Conservation (phyloP, 2,329 filamentous ascomycete genomes). For the Westerdykella ornata region DNA sequence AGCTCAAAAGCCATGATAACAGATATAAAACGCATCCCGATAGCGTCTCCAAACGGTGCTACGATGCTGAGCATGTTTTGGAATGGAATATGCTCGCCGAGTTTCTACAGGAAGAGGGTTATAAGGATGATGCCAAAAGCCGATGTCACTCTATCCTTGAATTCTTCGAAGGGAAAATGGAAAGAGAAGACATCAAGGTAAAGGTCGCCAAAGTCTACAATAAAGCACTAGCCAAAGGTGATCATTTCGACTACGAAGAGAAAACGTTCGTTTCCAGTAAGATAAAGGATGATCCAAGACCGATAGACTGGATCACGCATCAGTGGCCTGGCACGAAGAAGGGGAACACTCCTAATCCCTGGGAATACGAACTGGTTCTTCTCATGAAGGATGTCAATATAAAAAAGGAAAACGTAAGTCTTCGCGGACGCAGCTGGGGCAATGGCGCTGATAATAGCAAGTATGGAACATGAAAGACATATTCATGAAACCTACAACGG, state of each 20-base stretch:
- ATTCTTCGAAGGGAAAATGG: conserved; percentile 1
- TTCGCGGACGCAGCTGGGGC: not conserved
- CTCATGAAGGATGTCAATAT: conserved; percentile 2
- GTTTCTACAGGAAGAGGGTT: not conserved
- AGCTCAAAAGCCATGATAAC: conserved; percentile 1
- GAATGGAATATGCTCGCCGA: conserved; percentile 2
- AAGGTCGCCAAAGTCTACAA: conserved; percentile 3
- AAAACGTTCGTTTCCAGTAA: not conserved
- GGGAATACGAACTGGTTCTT: conserved; percentile 5
- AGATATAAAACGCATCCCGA: conserved; percentile 1
- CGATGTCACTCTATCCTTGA: conserved; percentile 1
- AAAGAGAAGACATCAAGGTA: not conserved
- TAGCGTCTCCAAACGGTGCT: conserved; percentile 1
- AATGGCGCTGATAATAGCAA: not conserved
- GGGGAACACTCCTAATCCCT: conserved; percentile 1
- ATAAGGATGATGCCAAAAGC: not conserved
- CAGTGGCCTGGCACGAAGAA: conserved; percentile 3
- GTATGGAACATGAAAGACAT: not conserved
- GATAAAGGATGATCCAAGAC: not conserved
- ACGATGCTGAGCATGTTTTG: conserved; percentile 5
- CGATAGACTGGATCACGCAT: conserved; percentile 5
- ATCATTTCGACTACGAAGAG: conserved; percentile 3
- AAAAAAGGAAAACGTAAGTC: conserved; percentile 4
- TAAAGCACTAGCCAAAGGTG: not conserved
- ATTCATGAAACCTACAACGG: not conserved